These are phyloP conservation scores for Raddia guianensis DNA, from an alignment of 176 grass and related monocot genomes.

Conservation along the genomic window DNA sequence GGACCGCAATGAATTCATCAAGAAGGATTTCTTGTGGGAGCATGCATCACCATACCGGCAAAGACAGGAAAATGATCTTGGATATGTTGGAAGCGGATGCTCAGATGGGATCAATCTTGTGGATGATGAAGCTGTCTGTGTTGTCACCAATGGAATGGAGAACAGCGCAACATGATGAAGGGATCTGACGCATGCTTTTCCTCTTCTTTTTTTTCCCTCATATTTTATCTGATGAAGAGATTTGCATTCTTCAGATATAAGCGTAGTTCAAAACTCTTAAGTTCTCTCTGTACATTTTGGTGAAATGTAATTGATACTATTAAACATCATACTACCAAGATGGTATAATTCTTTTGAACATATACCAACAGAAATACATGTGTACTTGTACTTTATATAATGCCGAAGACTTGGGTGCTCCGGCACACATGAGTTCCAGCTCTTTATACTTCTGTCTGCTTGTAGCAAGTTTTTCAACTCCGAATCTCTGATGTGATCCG, in stretches of 20 bases:
- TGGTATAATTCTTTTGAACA: conserved; percentile 2
- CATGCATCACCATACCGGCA: conserved; percentile 17
- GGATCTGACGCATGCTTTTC: background rate
- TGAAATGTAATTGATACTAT: conserved; percentile 19
- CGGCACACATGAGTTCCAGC: background rate
- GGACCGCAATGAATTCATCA: conserved; percentile 13
- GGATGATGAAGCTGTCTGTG: conserved; percentile 25
- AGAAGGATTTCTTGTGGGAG: conserved; percentile 9
- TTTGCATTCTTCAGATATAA: conserved; percentile 25
- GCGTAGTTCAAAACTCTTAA: background rate
- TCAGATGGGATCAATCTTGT: background rate
- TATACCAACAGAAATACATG: background rate
- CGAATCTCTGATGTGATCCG: background rate
- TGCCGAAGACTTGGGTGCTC: background rate
- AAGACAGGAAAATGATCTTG: conserved; percentile 14
- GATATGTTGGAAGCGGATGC: conserved; percentile 25
- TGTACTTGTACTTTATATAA: background rate
- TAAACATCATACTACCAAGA: background rate
- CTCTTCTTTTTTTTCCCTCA: background rate
- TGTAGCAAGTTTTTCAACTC: background rate
- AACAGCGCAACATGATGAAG: background rate
- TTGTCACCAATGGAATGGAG: conserved; percentile 9
- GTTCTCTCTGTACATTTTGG: conserved; percentile 34
- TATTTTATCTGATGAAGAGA: background rate
- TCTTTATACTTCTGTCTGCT: background rate